Percentiles rank a stretch among this genome's conserved stretches.
Conservation (phyloP, 2,329 filamentous ascomycete genomes). For the Mariannaea elegans region DNA sequence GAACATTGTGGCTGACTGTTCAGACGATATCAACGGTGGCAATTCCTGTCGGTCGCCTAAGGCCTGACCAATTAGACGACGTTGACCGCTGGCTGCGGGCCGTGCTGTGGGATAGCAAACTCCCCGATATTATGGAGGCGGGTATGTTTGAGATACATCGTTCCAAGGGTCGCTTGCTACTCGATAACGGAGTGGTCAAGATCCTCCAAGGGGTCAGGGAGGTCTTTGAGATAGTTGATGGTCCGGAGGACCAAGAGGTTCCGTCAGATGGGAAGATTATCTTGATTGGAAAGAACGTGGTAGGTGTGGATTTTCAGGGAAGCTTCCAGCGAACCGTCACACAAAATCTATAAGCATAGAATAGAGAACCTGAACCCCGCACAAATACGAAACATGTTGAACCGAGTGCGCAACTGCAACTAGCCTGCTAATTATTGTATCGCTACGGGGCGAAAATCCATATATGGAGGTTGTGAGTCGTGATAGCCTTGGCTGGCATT, state of each 20-base stretch:
- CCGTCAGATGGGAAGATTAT: conserved; percentile 65
- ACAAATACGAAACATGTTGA: no score
- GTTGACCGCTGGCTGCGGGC: conserved; percentile 86
- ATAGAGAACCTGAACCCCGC: not conserved
- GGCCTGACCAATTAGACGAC: conserved; percentile 62
- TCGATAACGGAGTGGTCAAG: conserved; percentile 71
- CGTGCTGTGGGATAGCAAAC: conserved; percentile 80
- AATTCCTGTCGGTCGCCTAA: conserved; percentile 71
- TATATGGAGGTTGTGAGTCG: conserved; percentile 5
- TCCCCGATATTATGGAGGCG: conserved; percentile 57
- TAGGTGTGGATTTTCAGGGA: conserved; percentile 58
- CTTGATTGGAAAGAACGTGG: conserved; percentile 68
- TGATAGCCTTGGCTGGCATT: conserved; percentile 32
- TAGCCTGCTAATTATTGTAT: not conserved
- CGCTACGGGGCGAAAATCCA: not conserved
- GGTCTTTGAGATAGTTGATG: conserved; percentile 89
- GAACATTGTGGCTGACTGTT: conserved; percentile 24
- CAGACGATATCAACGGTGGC: conserved; percentile 87
- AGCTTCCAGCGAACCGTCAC: conserved; percentile 49
- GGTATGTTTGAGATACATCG: conserved; percentile 81
- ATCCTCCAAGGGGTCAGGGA: conserved; percentile 93
- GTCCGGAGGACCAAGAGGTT: conserved; percentile 45
- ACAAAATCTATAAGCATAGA: conserved; percentile 19
- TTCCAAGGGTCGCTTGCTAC: conserved; percentile 79
- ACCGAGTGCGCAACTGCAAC: not conserved